These are phyloP conservation scores for Bretziella fagacearum DNA, from an alignment of 2,329 filamentous ascomycete species.

Conservation along the genomic window DNA sequence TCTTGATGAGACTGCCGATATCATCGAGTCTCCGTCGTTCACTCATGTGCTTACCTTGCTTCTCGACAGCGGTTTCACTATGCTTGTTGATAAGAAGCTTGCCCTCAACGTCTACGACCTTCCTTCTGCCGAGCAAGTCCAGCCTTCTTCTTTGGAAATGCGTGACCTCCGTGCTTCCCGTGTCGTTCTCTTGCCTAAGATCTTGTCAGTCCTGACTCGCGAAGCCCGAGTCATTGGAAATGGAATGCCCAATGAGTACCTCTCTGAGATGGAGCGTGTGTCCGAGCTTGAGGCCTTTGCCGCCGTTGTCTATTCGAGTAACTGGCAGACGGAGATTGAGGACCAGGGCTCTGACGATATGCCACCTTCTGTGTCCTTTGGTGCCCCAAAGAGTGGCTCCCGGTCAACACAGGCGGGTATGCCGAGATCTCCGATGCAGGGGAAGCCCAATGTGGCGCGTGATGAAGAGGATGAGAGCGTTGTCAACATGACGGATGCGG, in stretches of 20 bases:
- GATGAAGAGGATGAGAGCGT: conserved; percentile 31
- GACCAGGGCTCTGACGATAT: conserved; percentile 22
- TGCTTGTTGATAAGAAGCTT: conserved; percentile 68
- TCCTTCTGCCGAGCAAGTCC: conserved; percentile 13
- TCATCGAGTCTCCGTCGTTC: conserved; percentile 88
- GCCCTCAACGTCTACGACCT: conserved; percentile 59
- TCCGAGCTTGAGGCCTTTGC: conserved; percentile 67
- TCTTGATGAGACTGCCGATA: conserved; percentile 86
- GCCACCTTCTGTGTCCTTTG: conserved; percentile 11
- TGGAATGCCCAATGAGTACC: conserved; percentile 54
- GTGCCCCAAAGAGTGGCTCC: conserved; percentile 14
- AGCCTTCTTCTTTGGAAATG: conserved; percentile 11
- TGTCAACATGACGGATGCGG: conserved; percentile 31
- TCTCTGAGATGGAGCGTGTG: conserved; percentile 59
- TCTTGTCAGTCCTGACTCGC: conserved; percentile 74
- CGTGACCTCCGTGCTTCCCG: conserved; percentile 39
- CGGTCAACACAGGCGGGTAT: conserved; percentile 17
- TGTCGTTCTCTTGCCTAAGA: conserved; percentile 57
- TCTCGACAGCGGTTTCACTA: conserved; percentile 73
- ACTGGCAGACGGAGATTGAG: conserved; percentile 53
- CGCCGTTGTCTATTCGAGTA: conserved; percentile 73
- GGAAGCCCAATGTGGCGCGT: conserved; percentile 12
- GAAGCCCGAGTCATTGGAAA: conserved; percentile 83
- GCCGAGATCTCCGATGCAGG: conserved; percentile 17
- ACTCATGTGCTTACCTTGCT: conserved; percentile 69